A percentile compares a stretch with the other conserved stretches of the same genome.
phyloP scores from a whole-genome alignment of 371 early-diverging fungal genomes.

The Rhizopus arrhizus region DNA sequence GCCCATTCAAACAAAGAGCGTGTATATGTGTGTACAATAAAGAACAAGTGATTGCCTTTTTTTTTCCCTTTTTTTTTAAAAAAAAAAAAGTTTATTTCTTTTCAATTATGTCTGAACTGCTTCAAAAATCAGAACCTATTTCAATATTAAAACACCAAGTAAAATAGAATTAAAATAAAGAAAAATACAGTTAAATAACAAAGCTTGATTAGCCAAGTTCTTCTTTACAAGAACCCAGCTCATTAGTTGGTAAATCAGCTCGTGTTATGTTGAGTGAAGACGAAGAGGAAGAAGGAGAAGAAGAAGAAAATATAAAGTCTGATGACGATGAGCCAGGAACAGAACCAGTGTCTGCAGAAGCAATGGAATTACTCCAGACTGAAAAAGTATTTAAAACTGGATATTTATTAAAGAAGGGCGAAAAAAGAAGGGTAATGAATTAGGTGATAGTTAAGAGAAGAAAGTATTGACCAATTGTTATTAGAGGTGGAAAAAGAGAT shows the following conservation, averaged over 20 bases:
- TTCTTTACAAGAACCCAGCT: slow-evolving; percentile 8
- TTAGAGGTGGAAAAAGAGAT: slow-evolving; percentile 84
- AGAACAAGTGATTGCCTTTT: too few relatives aligned
- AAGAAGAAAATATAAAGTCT: slow-evolving; percentile 45
- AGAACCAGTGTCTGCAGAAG: slow-evolving; percentile 51
- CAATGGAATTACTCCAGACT: slow-evolving; percentile 58
- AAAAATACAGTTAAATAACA: neutral
- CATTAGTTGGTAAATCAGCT: slow-evolving; percentile 22
- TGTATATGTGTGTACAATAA: too few relatives aligned
- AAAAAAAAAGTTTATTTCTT: too few relatives aligned
- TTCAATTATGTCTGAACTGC: too few relatives aligned
- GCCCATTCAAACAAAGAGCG: too few relatives aligned
- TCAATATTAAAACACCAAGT: too few relatives aligned
- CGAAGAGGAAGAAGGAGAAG: slow-evolving; percentile 39
- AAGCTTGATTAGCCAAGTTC: neutral
- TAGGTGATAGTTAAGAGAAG: neutral
- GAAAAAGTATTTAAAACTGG: slow-evolving; percentile 71
- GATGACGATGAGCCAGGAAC: slow-evolving; percentile 56
- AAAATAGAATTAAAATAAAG: too few relatives aligned
- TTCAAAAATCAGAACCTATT: too few relatives aligned
- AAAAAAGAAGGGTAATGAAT: slow-evolving; percentile 65
- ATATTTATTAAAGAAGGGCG: slow-evolving; percentile 79
- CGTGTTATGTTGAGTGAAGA: slow-evolving; percentile 46
- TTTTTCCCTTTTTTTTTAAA: too few relatives aligned
- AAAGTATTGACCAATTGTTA: slow-evolving; percentile 5